Evolutionary conservation across 208 protist genomes (phyloP).

Genomic region (Leishmania arabica): DNA sequence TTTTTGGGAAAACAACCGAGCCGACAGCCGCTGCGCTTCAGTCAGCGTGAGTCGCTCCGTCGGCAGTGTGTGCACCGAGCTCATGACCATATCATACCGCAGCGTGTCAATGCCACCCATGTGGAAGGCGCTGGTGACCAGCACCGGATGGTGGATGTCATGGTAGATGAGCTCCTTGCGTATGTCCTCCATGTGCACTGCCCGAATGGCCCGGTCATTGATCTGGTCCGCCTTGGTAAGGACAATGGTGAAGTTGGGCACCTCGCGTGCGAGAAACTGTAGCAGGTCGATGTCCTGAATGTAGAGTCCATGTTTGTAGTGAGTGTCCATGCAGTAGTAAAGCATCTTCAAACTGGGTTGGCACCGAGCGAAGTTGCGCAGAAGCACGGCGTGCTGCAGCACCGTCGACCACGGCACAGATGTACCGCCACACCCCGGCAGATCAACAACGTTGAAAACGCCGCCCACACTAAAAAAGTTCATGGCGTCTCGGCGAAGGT

Average conservation of each 20-base stretch:
- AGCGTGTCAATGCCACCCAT: constrained; percentile 89
- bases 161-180: constrained; percentile 81
- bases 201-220: constrained; percentile 37
- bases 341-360: constrained; percentile 90
- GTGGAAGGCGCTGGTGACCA: constrained; percentile 84
- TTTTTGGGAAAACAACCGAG: constrained; percentile 74
- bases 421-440: constrained; percentile 84
- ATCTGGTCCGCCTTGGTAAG: constrained; percentile 87
- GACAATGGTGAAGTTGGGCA: constrained; percentile 91
- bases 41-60: constrained; percentile 83
- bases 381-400: constrained; percentile 81
- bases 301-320: constrained; percentile 85
- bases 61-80: constrained; percentile 76
- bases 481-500: constrained; percentile 79
- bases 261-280: constrained; percentile 74
- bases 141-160: constrained; percentile 82
- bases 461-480: constrained; percentile 90
- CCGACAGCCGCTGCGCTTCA: constrained; percentile 73
- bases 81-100: constrained; percentile 92
- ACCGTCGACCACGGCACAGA: constrained; percentile 81
- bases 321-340: constrained; percentile 92
- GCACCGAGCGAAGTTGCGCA: constrained; percentile 80
- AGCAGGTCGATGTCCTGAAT: constrained; percentile 89
- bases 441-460: constrained; percentile 86
- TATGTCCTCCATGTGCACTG: constrained; percentile 60